phyloP scores from a whole-genome alignment of 805 yeast genomes.

The Cyberlindnera misumaiensis region DNA sequence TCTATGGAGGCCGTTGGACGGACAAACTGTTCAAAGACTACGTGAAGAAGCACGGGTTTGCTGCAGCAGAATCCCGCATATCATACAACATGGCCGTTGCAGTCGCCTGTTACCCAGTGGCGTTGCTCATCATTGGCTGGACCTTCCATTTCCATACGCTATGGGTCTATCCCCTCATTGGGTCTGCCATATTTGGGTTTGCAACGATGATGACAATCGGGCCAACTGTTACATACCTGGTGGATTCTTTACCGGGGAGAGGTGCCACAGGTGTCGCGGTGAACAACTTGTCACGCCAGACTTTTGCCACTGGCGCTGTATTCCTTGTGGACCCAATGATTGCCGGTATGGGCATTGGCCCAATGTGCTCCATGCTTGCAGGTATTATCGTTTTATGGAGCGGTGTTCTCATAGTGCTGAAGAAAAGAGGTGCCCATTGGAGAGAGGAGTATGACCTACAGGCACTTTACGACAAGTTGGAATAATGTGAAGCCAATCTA shows the following conservation, averaged over 20 bases:
- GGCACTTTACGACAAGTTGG: slow-evolving; percentile 41
- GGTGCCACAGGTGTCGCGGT: slow-evolving; percentile 88
- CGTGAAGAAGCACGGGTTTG: slow-evolving; percentile 51
- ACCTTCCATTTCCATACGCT: slow-evolving; percentile 54
- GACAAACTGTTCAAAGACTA: slow-evolving; percentile 53
- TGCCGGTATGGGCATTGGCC: slow-evolving; percentile 62
- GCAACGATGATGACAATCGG: slow-evolving; percentile 83
- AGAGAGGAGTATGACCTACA: slow-evolving; percentile 58
- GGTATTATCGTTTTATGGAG: slow-evolving; percentile 45
- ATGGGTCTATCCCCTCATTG: slow-evolving; percentile 78
- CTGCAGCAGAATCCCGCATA: slow-evolving; percentile 72
- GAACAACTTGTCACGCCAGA: slow-evolving; percentile 67
- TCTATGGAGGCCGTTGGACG: slow-evolving; percentile 78
- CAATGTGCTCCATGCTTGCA: slow-evolving; percentile 59
- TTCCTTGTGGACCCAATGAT: slow-evolving; percentile 70
- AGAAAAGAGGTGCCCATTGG: slow-evolving; percentile 51
- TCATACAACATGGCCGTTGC: slow-evolving; percentile 70
- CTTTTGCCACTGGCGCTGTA: slow-evolving; percentile 69
- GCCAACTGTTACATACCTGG: slow-evolving; percentile 70
- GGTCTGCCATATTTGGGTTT: slow-evolving; percentile 76
- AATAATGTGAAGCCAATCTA: slow-evolving; percentile 10
- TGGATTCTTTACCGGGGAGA: slow-evolving; percentile 78
- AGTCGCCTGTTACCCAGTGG: slow-evolving; percentile 51
- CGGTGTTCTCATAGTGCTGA: slow-evolving; percentile 37
- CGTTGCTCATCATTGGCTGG: slow-evolving; percentile 80